Evolutionary conservation across 2,329 filamentous ascomycete genomes (phyloP).

Genomic region (Colletotrichum tropicale): DNA sequence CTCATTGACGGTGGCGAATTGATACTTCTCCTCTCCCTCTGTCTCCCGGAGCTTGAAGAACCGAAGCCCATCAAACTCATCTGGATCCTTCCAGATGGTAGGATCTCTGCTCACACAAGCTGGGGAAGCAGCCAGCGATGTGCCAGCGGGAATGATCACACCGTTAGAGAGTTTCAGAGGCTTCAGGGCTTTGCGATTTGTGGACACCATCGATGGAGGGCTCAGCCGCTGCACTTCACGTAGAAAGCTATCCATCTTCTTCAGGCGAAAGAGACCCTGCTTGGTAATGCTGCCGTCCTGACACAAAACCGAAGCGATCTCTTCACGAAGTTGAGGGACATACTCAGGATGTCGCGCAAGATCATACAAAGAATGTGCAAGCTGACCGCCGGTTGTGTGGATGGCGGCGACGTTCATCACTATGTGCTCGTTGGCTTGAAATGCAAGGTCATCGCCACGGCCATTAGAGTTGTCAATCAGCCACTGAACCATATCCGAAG

Average conservation of each 20-base stretch:
- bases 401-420: background rate
- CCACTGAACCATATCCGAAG: background rate
- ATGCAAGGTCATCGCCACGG: background rate
- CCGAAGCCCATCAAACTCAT: background rate
- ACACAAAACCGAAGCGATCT: background rate
- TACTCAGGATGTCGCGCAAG: background rate
- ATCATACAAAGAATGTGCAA: background rate
- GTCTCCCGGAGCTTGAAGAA: background rate
- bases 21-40: background rate
- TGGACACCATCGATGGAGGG: background rate
- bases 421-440: background rate
- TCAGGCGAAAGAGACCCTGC: background rate
- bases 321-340: background rate
- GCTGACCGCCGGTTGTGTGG: background rate
- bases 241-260: background rate
- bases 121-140: background rate
- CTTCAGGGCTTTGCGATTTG: background rate
- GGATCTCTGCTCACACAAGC: background rate
- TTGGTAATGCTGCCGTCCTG: background rate
- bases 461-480: background rate
- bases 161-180: background rate
- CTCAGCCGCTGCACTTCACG: background rate
- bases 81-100: background rate
- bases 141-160: background rate
- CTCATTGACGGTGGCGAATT: background rate